Conservation (phyloP, 306 rosid genomes). For the Hippophae gyantsensis region DNA sequence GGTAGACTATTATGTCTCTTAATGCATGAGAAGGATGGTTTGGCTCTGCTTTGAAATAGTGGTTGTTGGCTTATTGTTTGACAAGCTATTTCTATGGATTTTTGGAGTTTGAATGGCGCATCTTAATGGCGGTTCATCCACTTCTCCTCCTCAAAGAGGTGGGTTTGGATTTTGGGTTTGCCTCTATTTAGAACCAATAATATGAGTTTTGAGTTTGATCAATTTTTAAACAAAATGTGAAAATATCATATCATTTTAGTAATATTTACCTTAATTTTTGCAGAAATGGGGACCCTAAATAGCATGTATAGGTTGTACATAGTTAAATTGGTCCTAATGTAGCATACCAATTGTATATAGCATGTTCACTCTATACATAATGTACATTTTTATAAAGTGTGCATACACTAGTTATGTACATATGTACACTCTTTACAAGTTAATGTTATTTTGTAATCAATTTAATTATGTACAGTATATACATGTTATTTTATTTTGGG, state of each 20-base stretch:
- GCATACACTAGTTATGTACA: no score
- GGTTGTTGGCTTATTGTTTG: not conserved
- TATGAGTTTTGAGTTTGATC: not conserved
- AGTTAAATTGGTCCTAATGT: no score
- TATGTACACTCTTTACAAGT: no score
- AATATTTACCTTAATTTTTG: no score
- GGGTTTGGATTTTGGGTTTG: conserved; percentile 21
- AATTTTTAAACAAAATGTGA: not conserved
- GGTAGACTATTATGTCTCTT: conserved; percentile 25
- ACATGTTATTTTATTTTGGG: no score
- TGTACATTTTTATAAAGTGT: no score
- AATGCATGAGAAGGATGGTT: conserved; percentile 21
- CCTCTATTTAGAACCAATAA: not conserved
- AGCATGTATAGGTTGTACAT: no score
- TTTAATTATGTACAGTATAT: accelerated
- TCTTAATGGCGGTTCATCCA: conserved; percentile 31
- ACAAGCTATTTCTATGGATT: conserved; percentile 7
- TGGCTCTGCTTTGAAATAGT: not conserved
- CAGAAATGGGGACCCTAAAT: no score
- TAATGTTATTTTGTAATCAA: no score
- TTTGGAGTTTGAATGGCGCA: conserved; percentile 43
- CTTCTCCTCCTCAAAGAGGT: conserved; percentile 41
- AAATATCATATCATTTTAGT: no score
- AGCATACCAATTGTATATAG: no score
- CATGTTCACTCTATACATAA: no score